Percentiles rank a stretch among this genome's conserved stretches.
phyloP scores from a whole-genome alignment of 495 filamentous ascomycete species.

The Neurospora sp. region DNA sequence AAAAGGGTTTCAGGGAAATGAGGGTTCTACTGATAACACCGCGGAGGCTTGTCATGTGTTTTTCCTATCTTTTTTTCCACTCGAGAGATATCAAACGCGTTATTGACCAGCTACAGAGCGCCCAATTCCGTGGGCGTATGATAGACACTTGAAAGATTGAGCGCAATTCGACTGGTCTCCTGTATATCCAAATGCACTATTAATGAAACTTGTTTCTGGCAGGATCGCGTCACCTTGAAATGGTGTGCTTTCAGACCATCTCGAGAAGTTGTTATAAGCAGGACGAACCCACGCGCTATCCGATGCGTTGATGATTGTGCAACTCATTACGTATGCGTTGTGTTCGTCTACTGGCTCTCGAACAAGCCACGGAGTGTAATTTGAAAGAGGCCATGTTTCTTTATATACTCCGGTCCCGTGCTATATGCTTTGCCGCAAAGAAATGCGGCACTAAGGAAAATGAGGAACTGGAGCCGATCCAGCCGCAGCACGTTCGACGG shows the following conservation, averaged over 20 bases:
- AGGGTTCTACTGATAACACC: not conserved
- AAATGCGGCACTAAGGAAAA: not conserved
- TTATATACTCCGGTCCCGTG: not conserved
- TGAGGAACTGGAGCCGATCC: not conserved
- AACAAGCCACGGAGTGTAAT: not conserved
- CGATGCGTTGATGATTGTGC: not conserved
- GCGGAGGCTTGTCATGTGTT: not conserved
- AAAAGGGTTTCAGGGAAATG: not conserved
- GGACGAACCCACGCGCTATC: not conserved
- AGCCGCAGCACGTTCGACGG: not conserved
- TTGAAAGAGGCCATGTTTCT: not conserved
- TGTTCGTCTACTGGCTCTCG: not conserved
- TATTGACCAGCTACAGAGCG: not conserved
- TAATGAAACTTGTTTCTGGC: not conserved
- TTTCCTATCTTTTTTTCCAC: not conserved
- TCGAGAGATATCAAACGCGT: not conserved
- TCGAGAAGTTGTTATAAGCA: not conserved
- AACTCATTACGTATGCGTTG: not conserved
- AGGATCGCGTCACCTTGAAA: not conserved
- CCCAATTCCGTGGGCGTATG: not conserved
- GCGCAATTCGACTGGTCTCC: not conserved
- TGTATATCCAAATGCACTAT: not conserved
- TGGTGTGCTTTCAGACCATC: not conserved
- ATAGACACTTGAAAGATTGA: not conserved
- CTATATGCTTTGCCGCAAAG: not conserved